These are phyloP conservation scores for Cryptococcus sp. DNA, from an alignment of 1,284 basidiomycete genomes.

Conservation along the genomic window DNA sequence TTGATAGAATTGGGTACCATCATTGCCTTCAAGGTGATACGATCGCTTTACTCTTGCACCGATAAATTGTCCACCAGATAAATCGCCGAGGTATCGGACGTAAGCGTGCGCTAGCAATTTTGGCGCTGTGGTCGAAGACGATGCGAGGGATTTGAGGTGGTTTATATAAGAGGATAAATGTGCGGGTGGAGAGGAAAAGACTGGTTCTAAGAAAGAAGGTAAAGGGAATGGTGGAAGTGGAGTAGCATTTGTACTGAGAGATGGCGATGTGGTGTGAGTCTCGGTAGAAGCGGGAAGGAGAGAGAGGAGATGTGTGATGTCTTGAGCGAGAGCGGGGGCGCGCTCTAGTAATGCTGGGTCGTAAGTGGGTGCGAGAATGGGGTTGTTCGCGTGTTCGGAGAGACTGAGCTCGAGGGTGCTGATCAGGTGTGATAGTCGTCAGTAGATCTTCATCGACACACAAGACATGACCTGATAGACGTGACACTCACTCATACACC, in stretches of 20 bases:
- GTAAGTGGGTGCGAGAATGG: conserved; percentile 67
- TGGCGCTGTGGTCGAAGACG: conserved; percentile 58
- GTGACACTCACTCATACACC: conserved; percentile 67
- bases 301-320: conserved; percentile 66
- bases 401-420: conserved; percentile 68
- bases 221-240: conserved; percentile 58
- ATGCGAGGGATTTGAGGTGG: conserved; percentile 56
- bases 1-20: conserved; percentile 69
- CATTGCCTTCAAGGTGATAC: conserved; percentile 61
- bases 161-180: conserved; percentile 61
- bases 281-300: conserved; percentile 26
- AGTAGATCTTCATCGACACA: background rate
- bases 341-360: conserved; percentile 69
- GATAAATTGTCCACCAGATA: conserved; percentile 78
- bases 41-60: conserved; percentile 65
- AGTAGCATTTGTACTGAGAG: conserved; percentile 55
- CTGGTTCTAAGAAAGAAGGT: conserved; percentile 48
- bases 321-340: conserved; percentile 61
- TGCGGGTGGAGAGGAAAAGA: conserved; percentile 57
- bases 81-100: conserved; percentile 81
- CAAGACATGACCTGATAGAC: background rate
- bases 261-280: conserved; percentile 1
- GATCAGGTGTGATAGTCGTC: conserved; percentile 3
- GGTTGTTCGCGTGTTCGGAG: conserved; percentile 64
- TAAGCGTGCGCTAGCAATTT: conserved; percentile 75